Evolutionary conservation across 768 basidiomycete genomes (phyloP).

Genomic region (Tulasnella sp.): DNA sequence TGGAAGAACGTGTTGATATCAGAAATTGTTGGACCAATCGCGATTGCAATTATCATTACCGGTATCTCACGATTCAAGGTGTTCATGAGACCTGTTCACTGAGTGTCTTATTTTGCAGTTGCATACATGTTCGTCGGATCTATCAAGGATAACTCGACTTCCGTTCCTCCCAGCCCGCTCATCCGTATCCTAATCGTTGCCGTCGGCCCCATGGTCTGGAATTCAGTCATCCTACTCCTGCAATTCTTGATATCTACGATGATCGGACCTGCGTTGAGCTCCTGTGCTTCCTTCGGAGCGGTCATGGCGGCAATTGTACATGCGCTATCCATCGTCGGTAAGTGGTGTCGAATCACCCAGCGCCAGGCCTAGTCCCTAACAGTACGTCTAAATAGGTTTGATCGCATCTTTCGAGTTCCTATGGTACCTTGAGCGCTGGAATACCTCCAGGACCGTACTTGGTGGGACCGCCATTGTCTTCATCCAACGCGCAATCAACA

Average conservation of each 20-base stretch:
- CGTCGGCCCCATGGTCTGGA: slow-evolving; percentile 91
- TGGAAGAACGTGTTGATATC: slow-evolving; percentile 87
- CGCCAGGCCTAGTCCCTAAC: neutral
- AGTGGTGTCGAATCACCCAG: slow-evolving; percentile 12
- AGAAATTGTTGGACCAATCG: slow-evolving; percentile 74
- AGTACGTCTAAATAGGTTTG: slow-evolving; percentile 32
- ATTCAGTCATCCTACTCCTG: slow-evolving; percentile 70
- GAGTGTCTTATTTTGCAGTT: neutral
- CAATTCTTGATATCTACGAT: slow-evolving; percentile 85
- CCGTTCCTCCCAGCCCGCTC: slow-evolving; percentile 67
- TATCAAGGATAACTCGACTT: slow-evolving; percentile 57
- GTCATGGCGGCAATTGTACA: slow-evolving; percentile 88
- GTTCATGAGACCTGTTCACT: neutral
- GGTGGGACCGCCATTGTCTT: slow-evolving; percentile 84
- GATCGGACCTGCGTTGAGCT: slow-evolving; percentile 82
- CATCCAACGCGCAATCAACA: slow-evolving; percentile 91
- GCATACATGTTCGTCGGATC: slow-evolving; percentile 90
- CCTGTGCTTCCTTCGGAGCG: slow-evolving; percentile 81
- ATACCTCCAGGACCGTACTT: slow-evolving; percentile 81
- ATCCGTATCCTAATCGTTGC: slow-evolving; percentile 89
- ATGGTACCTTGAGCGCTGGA: slow-evolving; percentile 94
- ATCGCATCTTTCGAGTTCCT: slow-evolving; percentile 93
- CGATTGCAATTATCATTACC: slow-evolving; percentile 77
- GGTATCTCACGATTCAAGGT: slow-evolving; percentile 34
- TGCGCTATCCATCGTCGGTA: slow-evolving; percentile 62